Base-by-base conservation (phyloP, 257 asterid genomes). In the Fraxinus pennsylvanica region DNA sequence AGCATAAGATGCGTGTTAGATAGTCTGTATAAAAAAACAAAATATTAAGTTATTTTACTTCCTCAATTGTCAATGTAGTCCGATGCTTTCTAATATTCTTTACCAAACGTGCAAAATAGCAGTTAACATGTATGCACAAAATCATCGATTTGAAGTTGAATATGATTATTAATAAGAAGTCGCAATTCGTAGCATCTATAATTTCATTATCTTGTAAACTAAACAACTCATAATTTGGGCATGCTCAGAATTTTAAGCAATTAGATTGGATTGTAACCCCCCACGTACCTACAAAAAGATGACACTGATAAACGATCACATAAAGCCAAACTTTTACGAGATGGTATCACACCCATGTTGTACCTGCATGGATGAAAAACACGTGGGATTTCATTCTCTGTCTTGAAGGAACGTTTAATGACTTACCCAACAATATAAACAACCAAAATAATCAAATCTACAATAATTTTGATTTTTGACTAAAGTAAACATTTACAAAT, bases 291-390 rank as follows among this genome's bases (percentile, higher is more conserved):
- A 76, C 97, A 96, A 79, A 93, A 91, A 29, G 97, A 85, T 81
- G 97, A 96, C 67, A 93, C 97, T 1, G 97, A 87, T 86, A 92
- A 81, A 30, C 85, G 86, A 57, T 95, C 97, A 27, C 99, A 95
- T 91, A 92, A 80, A 41, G 92, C 90, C 81, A 95, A 86, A 83
- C 99, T 95, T 86, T 88, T 88, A 79, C 96, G 91, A 41, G 96
- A 90, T 71, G 97, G 87, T 80, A 93, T 93, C 41, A 95, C 94
- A 9, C 99, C 98, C 92, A 96, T 93, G 84, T 86, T 93, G 90
- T 93, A 96, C 92, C 98, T 96, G 86, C 76, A 87, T 63, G 43
- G 52, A 75, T 19, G 63, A 76, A 75, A 68, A 36, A 57, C 30
- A 59, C 3, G 67, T 4, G 35, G 35, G 69, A 63, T 63, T 63